These are phyloP conservation scores for Nannizziopsis barbatae DNA, from an alignment of 2,329 filamentous ascomycete species.

Conservation along the genomic window DNA sequence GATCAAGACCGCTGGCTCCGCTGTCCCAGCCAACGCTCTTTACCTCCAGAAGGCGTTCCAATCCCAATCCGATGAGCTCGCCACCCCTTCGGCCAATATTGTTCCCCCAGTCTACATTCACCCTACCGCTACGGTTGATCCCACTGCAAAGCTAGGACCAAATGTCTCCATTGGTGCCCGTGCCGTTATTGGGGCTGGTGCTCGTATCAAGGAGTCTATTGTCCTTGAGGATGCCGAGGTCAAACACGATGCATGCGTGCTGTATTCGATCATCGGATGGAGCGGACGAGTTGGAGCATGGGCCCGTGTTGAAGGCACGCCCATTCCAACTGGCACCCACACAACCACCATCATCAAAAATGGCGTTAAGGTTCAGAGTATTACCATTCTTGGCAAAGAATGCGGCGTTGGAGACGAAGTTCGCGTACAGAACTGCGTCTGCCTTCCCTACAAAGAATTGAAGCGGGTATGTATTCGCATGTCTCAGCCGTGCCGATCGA, in stretches of 20 bases:
- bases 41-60: conserved; percentile 94
- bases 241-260: conserved; percentile 89
- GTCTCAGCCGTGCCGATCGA: neutral
- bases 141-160: conserved; percentile 89
- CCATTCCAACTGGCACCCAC: conserved; percentile 76
- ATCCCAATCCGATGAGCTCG: conserved; percentile 66
- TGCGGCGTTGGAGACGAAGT: conserved; percentile 89
- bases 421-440: conserved; percentile 93
- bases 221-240: conserved; percentile 91
- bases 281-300: conserved; percentile 92
- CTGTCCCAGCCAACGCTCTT: conserved; percentile 89
- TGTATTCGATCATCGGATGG: conserved; percentile 97
- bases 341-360: conserved; percentile 94
- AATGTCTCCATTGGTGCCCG: conserved; percentile 95
- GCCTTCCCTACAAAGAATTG: conserved; percentile 93
- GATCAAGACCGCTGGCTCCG: conserved; percentile 97
- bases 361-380: conserved; percentile 95
- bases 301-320: conserved; percentile 93
- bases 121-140: conserved; percentile 78
- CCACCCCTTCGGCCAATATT: conserved; percentile 72
- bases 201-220: conserved; percentile 87
- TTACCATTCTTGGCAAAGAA: conserved; percentile 95
- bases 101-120: conserved; percentile 92
- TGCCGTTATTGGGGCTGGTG: conserved; percentile 71
- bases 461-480: conserved; percentile 60